phyloP scores from a whole-genome alignment of 164 flowering plant genomes.

The Annona squamosa region DNA sequence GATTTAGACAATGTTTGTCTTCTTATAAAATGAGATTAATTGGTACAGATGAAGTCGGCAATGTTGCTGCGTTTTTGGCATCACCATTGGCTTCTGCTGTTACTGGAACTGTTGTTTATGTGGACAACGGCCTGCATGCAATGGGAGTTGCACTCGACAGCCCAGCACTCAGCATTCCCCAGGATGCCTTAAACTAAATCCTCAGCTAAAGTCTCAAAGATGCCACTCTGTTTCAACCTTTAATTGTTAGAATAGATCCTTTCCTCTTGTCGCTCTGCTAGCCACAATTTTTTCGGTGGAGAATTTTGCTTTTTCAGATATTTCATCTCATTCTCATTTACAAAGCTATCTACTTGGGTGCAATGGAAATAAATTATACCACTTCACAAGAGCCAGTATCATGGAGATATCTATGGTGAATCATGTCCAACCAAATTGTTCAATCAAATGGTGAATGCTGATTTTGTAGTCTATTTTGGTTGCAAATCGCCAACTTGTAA shows the following conservation, averaged over 20 bases:
- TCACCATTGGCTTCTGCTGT: slow-evolving; percentile 98
- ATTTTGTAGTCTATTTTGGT: too few relatives aligned
- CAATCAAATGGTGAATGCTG: too few relatives aligned
- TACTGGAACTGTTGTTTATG: slow-evolving; percentile 75
- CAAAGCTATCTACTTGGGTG: too few relatives aligned
- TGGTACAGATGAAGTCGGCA: slow-evolving; percentile 79
- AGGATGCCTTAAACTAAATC: slow-evolving; percentile 35
- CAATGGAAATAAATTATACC: too few relatives aligned
- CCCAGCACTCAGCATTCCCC: slow-evolving; percentile 71
- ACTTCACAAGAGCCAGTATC: too few relatives aligned
- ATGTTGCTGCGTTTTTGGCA: slow-evolving; percentile 78
- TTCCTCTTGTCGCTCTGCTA: neutral
- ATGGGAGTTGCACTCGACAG: slow-evolving; percentile 96
- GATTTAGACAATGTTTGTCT: neutral
- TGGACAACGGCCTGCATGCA: slow-evolving; percentile 84
- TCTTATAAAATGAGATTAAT: neutral
- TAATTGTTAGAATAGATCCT: neutral
- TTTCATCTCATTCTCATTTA: too few relatives aligned
- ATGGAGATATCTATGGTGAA: too few relatives aligned
- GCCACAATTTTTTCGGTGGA: neutral
- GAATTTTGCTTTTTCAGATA: neutral
- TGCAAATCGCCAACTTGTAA: too few relatives aligned
- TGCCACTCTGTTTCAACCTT: neutral
- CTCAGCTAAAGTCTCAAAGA: neutral
- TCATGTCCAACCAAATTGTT: too few relatives aligned